A percentile compares a stretch with the other conserved stretches of the same genome.
Evolutionary conservation across 805 yeast species (phyloP).

Genomic region (Wickerhamomyces ciferrii): DNA sequence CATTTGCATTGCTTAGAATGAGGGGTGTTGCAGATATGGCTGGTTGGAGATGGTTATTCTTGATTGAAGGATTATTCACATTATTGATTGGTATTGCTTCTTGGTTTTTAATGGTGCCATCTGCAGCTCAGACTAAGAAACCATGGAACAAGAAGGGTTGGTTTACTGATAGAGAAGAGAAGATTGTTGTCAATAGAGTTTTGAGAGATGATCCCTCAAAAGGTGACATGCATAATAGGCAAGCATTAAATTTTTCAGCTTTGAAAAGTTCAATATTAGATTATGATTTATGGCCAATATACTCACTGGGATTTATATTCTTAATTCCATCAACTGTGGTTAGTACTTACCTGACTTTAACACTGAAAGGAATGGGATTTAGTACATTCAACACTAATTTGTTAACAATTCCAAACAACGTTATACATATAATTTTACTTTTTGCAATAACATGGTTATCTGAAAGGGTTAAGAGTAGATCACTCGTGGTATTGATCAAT

Average conservation of each 20-base stretch:
- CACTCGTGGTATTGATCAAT: conserved; percentile 21
- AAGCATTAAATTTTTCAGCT: conserved; percentile 34
- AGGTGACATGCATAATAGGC: conserved; percentile 61
- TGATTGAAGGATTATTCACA: conserved; percentile 58
- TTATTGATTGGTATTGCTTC: conserved; percentile 42
- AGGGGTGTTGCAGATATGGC: conserved; percentile 37
- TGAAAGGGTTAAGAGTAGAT: conserved; percentile 27
- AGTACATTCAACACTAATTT: conserved; percentile 43
- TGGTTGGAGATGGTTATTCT: conserved; percentile 65
- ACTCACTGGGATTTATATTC: no score
- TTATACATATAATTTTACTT: conserved; percentile 30
- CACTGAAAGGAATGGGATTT: conserved; percentile 42
- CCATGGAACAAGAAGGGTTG: conserved; percentile 44
- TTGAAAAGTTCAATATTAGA: conserved; percentile 17
- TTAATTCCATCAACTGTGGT: conserved; percentile 17
- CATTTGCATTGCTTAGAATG: conserved; percentile 49
- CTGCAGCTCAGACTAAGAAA: conserved; percentile 46
- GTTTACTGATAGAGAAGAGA: conserved; percentile 47
- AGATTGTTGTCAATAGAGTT: conserved; percentile 56
- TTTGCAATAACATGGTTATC: conserved; percentile 30
- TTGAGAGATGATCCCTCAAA: conserved; percentile 18
- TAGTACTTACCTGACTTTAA: conserved; percentile 38
- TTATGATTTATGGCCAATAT: no score
- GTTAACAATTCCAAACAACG: conserved; percentile 42
- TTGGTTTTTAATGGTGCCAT: conserved; percentile 48